These are phyloP conservation scores for Quercus wislizeni DNA, from an alignment of 306 rosid genomes.

Conservation along the genomic window DNA sequence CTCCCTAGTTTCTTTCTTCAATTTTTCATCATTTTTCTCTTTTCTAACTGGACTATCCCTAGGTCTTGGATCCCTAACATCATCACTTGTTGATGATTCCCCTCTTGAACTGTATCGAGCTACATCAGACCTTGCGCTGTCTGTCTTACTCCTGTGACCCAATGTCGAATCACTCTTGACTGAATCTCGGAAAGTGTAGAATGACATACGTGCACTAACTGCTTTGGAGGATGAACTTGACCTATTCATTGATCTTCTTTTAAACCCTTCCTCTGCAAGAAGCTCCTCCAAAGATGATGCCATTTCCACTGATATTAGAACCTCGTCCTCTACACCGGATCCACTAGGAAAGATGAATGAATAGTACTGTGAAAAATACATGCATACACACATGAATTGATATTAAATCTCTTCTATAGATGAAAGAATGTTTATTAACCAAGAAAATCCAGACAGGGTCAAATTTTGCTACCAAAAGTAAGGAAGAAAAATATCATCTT, in stretches of 20 bases:
- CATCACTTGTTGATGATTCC: slow-evolving; percentile 6
- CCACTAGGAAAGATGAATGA: slow-evolving; percentile 11
- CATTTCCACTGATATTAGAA: slow-evolving; percentile 36
- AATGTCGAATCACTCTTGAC: slow-evolving; percentile 15
- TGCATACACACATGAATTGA: background rate
- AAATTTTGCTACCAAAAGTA: background rate
- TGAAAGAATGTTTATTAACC: background rate
- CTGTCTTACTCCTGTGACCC: slow-evolving; percentile 23
- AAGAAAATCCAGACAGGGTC: background rate
- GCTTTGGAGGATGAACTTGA: slow-evolving; percentile 46
- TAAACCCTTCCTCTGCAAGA: slow-evolving; percentile 79
- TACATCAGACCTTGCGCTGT: slow-evolving; percentile 24
- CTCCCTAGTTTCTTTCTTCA: slow-evolving; percentile 26
- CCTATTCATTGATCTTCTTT: slow-evolving; percentile 40
- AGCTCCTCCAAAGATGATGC: slow-evolving; percentile 79
- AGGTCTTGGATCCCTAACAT: slow-evolving; percentile 1
- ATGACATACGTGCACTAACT: slow-evolving; percentile 31
- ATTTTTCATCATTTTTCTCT: slow-evolving; percentile 17
- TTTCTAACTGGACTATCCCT: slow-evolving; percentile 20
- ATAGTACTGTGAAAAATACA: background rate
- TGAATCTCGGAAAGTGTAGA: slow-evolving; percentile 1
- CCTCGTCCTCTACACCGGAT: slow-evolving; percentile 10
- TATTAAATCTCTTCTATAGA: slow-evolving; percentile 1
- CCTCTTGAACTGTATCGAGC: slow-evolving; percentile 1
- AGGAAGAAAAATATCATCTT: background rate